Evolutionary conservation across 768 basidiomycete genomes (phyloP), one percentile per base, ranked within the genome.

Genomic region (Pleurotus sapidus): DNA sequence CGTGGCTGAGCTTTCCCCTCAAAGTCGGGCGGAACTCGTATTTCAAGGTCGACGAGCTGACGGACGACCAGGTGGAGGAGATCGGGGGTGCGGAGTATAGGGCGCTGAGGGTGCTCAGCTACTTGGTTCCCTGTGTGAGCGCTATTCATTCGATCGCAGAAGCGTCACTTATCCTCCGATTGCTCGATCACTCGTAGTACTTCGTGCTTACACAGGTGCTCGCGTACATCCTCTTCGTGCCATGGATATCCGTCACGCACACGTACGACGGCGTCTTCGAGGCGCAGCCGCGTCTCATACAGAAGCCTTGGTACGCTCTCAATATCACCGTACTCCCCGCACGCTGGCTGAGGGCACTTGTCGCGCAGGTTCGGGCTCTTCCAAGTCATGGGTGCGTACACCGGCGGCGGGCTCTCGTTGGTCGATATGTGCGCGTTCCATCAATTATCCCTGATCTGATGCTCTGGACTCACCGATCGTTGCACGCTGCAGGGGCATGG

Each of bases 31-130:
- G 86, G 17, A 90, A 89, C 64, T 86, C 82, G 5, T 73, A 81
- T 59, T 82, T 86, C 60, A 68, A 72, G 40, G 79, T 74, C 11
- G 80, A 81, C 30, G 77, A 68, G 59, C 66, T 93, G 64, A 81
- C 79, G 3, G 79, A 84, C 60, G 86, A 89, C 17, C 80, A 91
- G 65, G 65, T 89, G 56, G 89, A 91, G 65, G 78, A 85, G 60
- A 70, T 93, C 15, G 89, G 90, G 3, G 90, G 90, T 0, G 82
- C 88, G 20, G 91, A 93, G 71, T 91, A 86, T 67, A 70, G 83
- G 3, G 86, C 88, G 3, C 68, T 91, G 61, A 73, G 74, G 53
- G 57, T 81, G 55, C 67, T 83, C 61, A 81, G 77, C 58, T 82
- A 76, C 63, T 60, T 83, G 8, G 75, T 83, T 8, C 79, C 81